These are phyloP conservation scores for Jaenimonas drosophilae DNA, from an alignment of 208 protist species.

Conservation along the genomic window DNA sequence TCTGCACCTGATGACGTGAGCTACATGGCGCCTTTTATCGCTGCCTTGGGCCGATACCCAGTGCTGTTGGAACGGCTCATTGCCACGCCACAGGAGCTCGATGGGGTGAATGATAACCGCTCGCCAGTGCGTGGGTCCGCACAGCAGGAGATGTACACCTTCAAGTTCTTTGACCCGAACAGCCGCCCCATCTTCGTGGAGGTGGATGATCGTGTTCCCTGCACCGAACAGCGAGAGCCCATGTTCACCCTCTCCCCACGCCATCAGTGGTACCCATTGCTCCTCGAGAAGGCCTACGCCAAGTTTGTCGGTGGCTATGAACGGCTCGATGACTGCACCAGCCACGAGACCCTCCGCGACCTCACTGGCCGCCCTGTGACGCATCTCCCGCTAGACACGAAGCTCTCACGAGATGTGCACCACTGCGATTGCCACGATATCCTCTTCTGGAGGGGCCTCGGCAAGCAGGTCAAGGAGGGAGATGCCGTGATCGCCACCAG, in stretches of 20 bases:
- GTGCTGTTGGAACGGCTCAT: conserved; percentile 11
- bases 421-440: conserved; percentile 12
- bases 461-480: conserved; percentile 6
- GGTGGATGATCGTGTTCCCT: conserved; percentile 25
- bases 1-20: conserved; percentile 6
- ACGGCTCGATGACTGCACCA: conserved; percentile 22
- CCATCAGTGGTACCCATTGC: conserved; percentile 23
- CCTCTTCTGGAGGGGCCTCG: conserved; percentile 12
- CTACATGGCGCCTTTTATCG: conserved; percentile 23
- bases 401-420: conserved; percentile 17
- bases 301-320: conserved; percentile 45
- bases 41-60: conserved; percentile 9
- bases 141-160: conserved; percentile 12
- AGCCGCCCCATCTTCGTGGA: conserved; percentile 15
- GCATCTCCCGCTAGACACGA: conserved; percentile 17
- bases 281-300: conserved; percentile 59
- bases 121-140: conserved; percentile 8
- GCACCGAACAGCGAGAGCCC: conserved; percentile 11
- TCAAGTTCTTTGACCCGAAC: conserved; percentile 19
- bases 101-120: too few relatives aligned
- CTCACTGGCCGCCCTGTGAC: conserved; percentile 38
- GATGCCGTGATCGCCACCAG: conserved; percentile 17
- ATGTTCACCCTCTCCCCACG: conserved; percentile 18
- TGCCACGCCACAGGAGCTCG: too few relatives aligned
- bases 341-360: conserved; percentile 32